A percentile compares a stretch with the other conserved stretches of the same genome.
These are phyloP conservation scores for Trichophyton rubrum DNA, from an alignment of 2,329 filamentous ascomycete species.

Conservation along the genomic window DNA sequence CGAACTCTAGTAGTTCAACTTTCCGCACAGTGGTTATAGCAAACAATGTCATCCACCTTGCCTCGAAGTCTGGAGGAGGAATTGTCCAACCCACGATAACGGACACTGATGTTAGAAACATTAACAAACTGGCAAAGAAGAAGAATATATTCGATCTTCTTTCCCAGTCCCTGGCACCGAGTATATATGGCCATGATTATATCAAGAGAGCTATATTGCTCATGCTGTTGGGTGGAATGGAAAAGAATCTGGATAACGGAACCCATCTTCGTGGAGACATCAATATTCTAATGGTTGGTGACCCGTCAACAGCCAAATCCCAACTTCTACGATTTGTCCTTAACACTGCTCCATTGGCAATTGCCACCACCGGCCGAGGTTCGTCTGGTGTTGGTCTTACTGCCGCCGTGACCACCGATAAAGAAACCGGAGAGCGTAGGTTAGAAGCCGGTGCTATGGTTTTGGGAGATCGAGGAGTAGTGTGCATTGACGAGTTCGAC, in stretches of 20 bases:
- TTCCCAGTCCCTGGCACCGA: slow-evolving; percentile 86
- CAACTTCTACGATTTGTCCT: slow-evolving; percentile 92
- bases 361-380: slow-evolving; percentile 90
- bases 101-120: slow-evolving; percentile 93
- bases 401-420: slow-evolving; percentile 89
- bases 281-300: slow-evolving; percentile 98
- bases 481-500: slow-evolving; percentile 98
- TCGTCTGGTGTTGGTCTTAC: slow-evolving; percentile 97
- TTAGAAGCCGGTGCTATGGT: slow-evolving; percentile 98
- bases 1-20: slow-evolving; percentile 75
- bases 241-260: slow-evolving; percentile 97
- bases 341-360: slow-evolving; percentile 90
- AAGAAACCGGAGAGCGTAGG: slow-evolving; percentile 89
- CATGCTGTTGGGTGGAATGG: slow-evolving; percentile 88
- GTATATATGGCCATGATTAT: slow-evolving; percentile 92
- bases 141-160: slow-evolving; percentile 85
- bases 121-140: slow-evolving; percentile 94
- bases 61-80: slow-evolving; percentile 89
- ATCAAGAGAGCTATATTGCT: slow-evolving; percentile 96
- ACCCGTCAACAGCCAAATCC: slow-evolving; percentile 97
- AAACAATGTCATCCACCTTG: slow-evolving; percentile 88
- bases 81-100: slow-evolving; percentile 87
- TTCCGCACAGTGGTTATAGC: slow-evolving; percentile 91
- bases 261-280: slow-evolving; percentile 97
- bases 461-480: slow-evolving; percentile 87